These are phyloP conservation scores for Arbutus unedo DNA, from an alignment of 148 eudicot genomes.

Conservation along the genomic window DNA sequence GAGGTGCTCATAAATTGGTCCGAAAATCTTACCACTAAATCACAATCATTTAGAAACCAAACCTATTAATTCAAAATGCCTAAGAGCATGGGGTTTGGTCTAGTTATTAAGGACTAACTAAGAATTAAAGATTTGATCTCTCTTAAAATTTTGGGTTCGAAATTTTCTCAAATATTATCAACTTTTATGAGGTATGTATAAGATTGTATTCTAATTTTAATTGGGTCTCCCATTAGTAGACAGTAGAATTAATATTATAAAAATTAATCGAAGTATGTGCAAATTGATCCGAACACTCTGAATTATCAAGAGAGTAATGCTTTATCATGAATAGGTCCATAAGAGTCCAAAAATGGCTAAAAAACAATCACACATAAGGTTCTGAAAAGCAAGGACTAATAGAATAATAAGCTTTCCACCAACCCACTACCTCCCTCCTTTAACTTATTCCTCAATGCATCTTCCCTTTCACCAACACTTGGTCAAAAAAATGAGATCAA, in stretches of 20 bases:
- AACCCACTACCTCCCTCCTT: conserved; percentile 13
- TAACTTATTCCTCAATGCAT: conserved; percentile 13
- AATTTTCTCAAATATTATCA: too few relatives aligned
- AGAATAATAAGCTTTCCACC: not conserved
- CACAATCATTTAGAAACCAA: not conserved
- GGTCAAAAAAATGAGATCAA: conserved; percentile 17
- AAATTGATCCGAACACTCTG: too few relatives aligned
- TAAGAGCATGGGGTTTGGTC: not conserved
- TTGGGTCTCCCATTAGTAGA: too few relatives aligned
- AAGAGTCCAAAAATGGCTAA: not conserved
- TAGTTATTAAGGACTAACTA: too few relatives aligned
- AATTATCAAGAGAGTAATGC: not conserved
- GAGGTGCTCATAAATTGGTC: not conserved
- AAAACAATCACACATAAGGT: not conserved
- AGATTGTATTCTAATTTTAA: too few relatives aligned
- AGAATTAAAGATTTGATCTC: too few relatives aligned
- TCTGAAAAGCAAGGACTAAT: not conserved
- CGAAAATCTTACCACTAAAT: not conserved
- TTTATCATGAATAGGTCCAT: not conserved
- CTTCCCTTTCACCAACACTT: conserved; percentile 15
- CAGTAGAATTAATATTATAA: too few relatives aligned
- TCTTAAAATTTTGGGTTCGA: too few relatives aligned
- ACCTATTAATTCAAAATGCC: too few relatives aligned
- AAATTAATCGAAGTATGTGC: too few relatives aligned
- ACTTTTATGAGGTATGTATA: too few relatives aligned